These are phyloP conservation scores for Cercophora newfieldiana DNA, from an alignment of 495 filamentous ascomycete genomes.

Conservation along the genomic window DNA sequence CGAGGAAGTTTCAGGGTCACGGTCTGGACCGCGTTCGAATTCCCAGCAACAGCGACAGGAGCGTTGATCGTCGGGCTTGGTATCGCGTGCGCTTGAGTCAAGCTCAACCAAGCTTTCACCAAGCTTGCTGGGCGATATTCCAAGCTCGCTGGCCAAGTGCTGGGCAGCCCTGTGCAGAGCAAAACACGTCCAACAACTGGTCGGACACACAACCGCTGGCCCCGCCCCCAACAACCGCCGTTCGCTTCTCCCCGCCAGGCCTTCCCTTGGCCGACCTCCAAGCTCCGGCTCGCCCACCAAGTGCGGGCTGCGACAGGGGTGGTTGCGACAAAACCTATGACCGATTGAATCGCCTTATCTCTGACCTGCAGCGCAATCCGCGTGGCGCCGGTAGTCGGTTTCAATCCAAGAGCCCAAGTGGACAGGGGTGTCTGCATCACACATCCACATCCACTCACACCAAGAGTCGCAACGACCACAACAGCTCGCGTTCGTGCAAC, in stretches of 20 bases:
- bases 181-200: neutral
- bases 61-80: slow-evolving; percentile 1
- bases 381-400: slow-evolving; percentile 28
- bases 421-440: neutral
- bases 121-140: slow-evolving; percentile 3
- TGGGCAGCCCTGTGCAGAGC: neutral
- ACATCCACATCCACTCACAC: no score
- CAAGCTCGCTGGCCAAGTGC: neutral
- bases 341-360: slow-evolving; percentile 37
- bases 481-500: neutral
- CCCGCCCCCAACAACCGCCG: slow-evolving; percentile 1
- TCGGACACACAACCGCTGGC: neutral
- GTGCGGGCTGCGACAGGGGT: slow-evolving; percentile 17
- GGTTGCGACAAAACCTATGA: slow-evolving; percentile 28
- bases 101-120: neutral
- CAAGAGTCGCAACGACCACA: neutral
- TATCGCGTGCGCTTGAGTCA: neutral
- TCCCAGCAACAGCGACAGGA: neutral
- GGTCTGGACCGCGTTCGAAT: neutral
- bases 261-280: neutral
- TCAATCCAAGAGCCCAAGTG: slow-evolving; percentile 3
- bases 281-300: slow-evolving; percentile 10
- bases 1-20: neutral
- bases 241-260: neutral
- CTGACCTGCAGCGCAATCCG: slow-evolving; percentile 28